phyloP scores from a whole-genome alignment of 768 basidiomycete species.

The Galerina marginata region DNA sequence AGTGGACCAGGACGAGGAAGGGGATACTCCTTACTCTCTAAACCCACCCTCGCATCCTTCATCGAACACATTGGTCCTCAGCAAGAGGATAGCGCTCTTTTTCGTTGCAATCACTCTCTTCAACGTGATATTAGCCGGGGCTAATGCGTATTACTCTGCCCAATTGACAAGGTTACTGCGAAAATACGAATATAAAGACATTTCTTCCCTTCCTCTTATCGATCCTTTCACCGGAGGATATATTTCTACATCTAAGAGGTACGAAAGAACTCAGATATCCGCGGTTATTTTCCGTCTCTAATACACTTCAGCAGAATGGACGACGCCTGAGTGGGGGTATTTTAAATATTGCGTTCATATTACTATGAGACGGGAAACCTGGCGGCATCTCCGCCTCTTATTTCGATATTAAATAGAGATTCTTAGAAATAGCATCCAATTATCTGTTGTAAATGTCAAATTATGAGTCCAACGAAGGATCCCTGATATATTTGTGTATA shows the following conservation, averaged over 20 bases:
- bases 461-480: too few relatives aligned
- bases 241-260: neutral
- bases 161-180: neutral
- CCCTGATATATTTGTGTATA: too few relatives aligned
- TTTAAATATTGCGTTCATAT: too few relatives aligned
- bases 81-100: neutral
- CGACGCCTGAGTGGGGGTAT: too few relatives aligned
- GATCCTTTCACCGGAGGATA: constrained; percentile 7
- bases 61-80: neutral
- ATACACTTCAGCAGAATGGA: too few relatives aligned
- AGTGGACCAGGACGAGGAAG: neutral
- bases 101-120: constrained; percentile 3
- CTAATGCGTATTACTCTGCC: neutral
- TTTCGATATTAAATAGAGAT: too few relatives aligned
- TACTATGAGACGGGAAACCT: too few relatives aligned
- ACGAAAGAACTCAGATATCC: too few relatives aligned
- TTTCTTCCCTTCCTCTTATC: neutral
- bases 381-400: too few relatives aligned
- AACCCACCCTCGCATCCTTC: neutral
- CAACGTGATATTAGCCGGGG: neutral
- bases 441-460: too few relatives aligned
- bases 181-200: neutral
- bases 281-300: too few relatives aligned
- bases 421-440: too few relatives aligned
- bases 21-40: neutral